Conservation (phyloP, 78 protist species). For the Cavenderia fasciculata region DNA sequence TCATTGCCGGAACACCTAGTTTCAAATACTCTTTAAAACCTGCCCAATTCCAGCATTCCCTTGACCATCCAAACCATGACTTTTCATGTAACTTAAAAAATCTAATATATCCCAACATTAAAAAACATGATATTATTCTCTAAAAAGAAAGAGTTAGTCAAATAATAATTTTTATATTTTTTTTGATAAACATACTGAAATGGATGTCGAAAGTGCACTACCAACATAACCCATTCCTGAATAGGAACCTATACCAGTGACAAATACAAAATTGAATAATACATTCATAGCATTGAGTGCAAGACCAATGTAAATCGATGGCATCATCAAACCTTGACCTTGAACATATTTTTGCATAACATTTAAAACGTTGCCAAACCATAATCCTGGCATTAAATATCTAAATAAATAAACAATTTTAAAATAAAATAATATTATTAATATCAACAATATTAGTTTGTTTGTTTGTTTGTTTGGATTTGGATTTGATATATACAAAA, state of each 20-base stretch:
- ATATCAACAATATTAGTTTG: neutral
- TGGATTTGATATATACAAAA: neutral
- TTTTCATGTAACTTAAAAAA: conserved; percentile 35
- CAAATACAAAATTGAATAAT: conserved; percentile 29
- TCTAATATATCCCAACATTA: conserved; percentile 14
- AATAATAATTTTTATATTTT: neutral
- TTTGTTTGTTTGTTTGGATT: neutral
- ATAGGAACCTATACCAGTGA: conserved; percentile 11
- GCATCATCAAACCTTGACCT: conserved; percentile 73
- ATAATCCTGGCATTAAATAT: conserved; percentile 44
- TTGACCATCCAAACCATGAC: conserved; percentile 52
- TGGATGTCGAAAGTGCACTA: conserved; percentile 32
- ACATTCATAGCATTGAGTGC: conserved; percentile 48
- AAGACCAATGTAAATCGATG: conserved; percentile 49
- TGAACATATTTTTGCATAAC: conserved; percentile 63
- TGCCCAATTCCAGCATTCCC: neutral
- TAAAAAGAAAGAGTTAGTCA: neutral
- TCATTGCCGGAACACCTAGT: conserved; percentile 51
- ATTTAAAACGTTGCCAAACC: conserved; percentile 24
- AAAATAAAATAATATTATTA: neutral
- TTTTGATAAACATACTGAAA: conserved; percentile 22
- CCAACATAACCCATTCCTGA: conserved; percentile 23
- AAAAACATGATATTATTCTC: conserved; percentile 37
- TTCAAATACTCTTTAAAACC: conserved; percentile 52
- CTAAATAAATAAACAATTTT: neutral